Evolutionary conservation across 345 rosid genomes (phyloP).

Genomic region (Eucalyptus pumila): DNA sequence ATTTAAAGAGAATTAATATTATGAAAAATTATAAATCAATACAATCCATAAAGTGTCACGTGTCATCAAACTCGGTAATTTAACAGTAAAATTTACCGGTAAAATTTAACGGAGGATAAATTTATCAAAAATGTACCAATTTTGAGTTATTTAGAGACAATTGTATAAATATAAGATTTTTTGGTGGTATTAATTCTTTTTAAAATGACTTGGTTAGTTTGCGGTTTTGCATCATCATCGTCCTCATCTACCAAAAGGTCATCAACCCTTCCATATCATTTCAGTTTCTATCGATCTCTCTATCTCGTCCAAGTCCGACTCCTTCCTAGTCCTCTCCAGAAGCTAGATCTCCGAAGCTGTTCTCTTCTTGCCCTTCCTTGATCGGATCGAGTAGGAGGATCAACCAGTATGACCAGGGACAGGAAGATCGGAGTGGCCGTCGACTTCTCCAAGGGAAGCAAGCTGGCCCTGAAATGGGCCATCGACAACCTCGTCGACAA

Average conservation of each 20-base stretch:
- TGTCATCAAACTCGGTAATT: accelerated
- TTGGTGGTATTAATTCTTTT: background rate
- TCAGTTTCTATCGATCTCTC: background rate
- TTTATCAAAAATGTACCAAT: accelerated
- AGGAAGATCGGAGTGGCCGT: constrained; percentile 44
- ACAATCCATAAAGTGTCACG: accelerated
- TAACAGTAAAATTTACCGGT: accelerated
- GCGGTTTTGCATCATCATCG: background rate
- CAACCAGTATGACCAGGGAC: constrained; percentile 23
- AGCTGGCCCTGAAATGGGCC: constrained; percentile 56
- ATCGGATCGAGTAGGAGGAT: background rate
- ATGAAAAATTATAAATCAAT: accelerated
- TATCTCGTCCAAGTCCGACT: background rate
- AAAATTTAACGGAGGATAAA: accelerated
- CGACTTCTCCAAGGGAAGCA: constrained; percentile 68
- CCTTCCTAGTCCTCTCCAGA: background rate
- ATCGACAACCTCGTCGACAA: constrained; percentile 33
- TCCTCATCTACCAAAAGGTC: background rate
- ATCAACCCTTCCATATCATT: background rate
- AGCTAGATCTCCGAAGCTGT: background rate
- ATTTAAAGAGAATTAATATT: accelerated
- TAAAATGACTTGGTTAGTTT: background rate
- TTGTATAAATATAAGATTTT: accelerated
- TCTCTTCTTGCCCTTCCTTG: background rate
- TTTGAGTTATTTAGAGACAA: accelerated